Evolutionary conservation across 169 alveolate genomes (phyloP), one percentile per base, ranked within the genome.

Genomic region (Babesia ovis): DNA sequence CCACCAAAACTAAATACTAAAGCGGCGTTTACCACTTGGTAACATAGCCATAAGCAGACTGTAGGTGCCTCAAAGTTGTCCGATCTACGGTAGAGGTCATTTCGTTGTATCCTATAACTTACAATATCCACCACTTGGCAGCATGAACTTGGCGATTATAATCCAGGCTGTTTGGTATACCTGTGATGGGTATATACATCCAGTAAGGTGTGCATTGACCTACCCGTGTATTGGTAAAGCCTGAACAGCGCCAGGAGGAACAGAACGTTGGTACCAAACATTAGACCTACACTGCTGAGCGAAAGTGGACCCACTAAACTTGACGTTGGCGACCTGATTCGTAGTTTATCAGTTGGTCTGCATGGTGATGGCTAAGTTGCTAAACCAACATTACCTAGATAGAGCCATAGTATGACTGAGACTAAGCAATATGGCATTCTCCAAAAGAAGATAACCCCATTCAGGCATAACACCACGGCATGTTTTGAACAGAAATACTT

Each of bases 121-220:
- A 86, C 92, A 79, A 70, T 68, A 87, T 85, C 95, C 95, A 91
- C 95, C 95, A 91, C 5, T 94, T 85, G n/a, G 92, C 91, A 3
- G 88, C 75, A 5, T 93, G 91, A 23, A 86, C 77, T 39, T 77
- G 25, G 12, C 67, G 55, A 42, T 91, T 90, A 58, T 68, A 88
- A 31, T 73, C 84, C 48, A 81, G 73, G 12, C 91, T 82, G 27
- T 79, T 54, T 20, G 92, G 92, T 56, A 62, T 67, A 37, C 69
- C 89, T 81, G 66, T 23, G 29, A 9, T 27, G 12, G 18, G 3
- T 64, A 4, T n/a, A n/a, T n/a, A n/a, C n/a, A n/a, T n/a, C n/a
- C n/a, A n/a, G n/a, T n/a, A n/a, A n/a, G n/a, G n/a, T n/a, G n/a
- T n/a, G n/a, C n/a, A n/a, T n/a, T 18, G 0, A 46, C 68, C 18